Percentiles rank a stretch among this genome's conserved stretches.
These are phyloP conservation scores for Monosporozyma unispora DNA, from an alignment of 805 yeast species.

Conservation along the genomic window DNA sequence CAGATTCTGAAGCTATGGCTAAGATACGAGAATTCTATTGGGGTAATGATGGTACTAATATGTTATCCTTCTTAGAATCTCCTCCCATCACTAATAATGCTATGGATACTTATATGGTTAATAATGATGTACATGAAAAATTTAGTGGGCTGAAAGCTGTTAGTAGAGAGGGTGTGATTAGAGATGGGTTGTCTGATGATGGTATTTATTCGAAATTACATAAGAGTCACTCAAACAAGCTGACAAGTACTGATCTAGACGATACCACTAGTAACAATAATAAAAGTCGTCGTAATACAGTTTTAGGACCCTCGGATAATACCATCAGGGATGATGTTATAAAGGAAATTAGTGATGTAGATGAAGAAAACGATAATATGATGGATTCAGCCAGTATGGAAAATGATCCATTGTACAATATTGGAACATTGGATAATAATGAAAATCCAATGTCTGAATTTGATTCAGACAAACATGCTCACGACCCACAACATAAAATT, in stretches of 20 bases:
- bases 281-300: background rate
- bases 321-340: background rate
- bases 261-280: background rate
- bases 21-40: slow-evolving; percentile 12
- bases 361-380: background rate
- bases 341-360: background rate
- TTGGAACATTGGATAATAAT: background rate
- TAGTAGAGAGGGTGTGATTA: background rate
- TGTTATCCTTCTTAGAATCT: slow-evolving; percentile 19
- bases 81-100: slow-evolving; percentile 23
- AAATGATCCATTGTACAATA: background rate
- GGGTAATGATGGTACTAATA: slow-evolving; percentile 15
- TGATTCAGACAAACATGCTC: slow-evolving; percentile 10
- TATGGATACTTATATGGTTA: slow-evolving; percentile 5
- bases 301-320: slow-evolving; percentile 3
- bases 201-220: background rate
- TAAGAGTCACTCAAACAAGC: background rate
- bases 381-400: background rate
- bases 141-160: background rate
- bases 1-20: background rate
- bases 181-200: background rate
- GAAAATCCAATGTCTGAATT: slow-evolving; percentile 1
- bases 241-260: background rate
- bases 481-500: slow-evolving; percentile 8
- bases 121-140: background rate